These are phyloP conservation scores for Asclepias syriaca DNA, from an alignment of 257 asterid species.

Conservation along the genomic window DNA sequence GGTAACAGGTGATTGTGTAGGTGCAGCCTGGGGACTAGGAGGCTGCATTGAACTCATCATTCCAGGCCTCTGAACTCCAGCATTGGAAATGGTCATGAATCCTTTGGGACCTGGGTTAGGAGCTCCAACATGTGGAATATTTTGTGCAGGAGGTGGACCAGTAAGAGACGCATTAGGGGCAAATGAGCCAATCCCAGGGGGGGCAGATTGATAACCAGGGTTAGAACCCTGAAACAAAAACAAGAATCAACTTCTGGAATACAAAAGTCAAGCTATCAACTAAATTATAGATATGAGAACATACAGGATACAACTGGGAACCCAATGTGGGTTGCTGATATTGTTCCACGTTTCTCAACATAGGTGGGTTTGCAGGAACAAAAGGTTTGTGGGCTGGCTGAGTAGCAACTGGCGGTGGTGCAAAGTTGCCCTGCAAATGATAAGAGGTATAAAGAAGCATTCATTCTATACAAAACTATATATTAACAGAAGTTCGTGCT, in stretches of 20 bases:
- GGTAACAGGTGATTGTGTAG: slow-evolving; percentile 51
- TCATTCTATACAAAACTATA: not conserved
- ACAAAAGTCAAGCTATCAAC: not conserved
- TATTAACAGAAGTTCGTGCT: not conserved
- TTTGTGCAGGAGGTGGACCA: slow-evolving; percentile 53
- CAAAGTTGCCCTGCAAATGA: slow-evolving; percentile 55
- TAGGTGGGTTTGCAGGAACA: slow-evolving; percentile 73
- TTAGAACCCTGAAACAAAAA: slow-evolving; percentile 43
- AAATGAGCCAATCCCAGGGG: slow-evolving; percentile 49
- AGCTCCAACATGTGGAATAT: slow-evolving; percentile 55
- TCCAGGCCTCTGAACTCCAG: slow-evolving; percentile 68
- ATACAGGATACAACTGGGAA: slow-evolving; percentile 84
- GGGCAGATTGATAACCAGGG: slow-evolving; percentile 58
- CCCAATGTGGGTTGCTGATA: slow-evolving; percentile 90
- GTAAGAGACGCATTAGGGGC: slow-evolving; percentile 44
- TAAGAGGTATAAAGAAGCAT: not conserved
- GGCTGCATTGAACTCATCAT: slow-evolving; percentile 72
- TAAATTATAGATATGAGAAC: slow-evolving; percentile 14
- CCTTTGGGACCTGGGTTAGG: slow-evolving; percentile 56
- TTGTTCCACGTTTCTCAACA: slow-evolving; percentile 61
- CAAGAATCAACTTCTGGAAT: slow-evolving; percentile 15
- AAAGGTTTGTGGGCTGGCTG: slow-evolving; percentile 65
- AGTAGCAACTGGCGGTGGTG: slow-evolving; percentile 56
- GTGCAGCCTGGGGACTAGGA: slow-evolving; percentile 59
- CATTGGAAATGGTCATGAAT: slow-evolving; percentile 53